These are phyloP conservation scores for Knufia fluminis DNA, from an alignment of 2,329 filamentous ascomycete species.

Conservation along the genomic window DNA sequence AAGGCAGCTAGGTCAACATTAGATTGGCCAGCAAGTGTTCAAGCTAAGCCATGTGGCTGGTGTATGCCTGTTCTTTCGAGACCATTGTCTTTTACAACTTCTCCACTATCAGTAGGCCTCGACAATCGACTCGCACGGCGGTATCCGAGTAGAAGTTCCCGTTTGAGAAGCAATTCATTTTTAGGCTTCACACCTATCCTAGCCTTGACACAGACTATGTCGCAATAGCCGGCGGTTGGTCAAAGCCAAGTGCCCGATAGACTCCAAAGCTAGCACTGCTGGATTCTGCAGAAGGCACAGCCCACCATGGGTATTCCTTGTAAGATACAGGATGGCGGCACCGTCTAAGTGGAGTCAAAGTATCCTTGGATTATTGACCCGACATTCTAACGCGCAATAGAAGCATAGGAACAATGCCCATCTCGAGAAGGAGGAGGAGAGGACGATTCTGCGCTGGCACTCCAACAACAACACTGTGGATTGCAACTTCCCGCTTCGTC, in stretches of 20 bases:
- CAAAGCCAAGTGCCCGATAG: conserved; percentile 19
- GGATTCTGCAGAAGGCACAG: conserved; percentile 12
- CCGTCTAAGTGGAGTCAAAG: conserved; percentile 15
- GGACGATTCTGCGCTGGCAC: not conserved
- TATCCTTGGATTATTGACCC: conserved; percentile 17
- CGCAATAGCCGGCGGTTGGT: conserved; percentile 9
- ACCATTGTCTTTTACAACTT: not conserved
- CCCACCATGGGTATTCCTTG: conserved; percentile 15
- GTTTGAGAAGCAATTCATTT: not conserved
- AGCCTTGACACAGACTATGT: conserved; percentile 8
- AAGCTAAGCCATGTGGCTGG: conserved; percentile 5
- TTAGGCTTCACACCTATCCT: conserved; percentile 6
- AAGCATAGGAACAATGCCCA: conserved; percentile 16
- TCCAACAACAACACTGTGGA: conserved; percentile 1
- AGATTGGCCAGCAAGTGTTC: conserved; percentile 4
- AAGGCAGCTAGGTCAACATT: not conserved
- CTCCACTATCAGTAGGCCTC: not conserved
- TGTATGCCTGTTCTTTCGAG: not conserved
- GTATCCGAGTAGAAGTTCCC: not conserved
- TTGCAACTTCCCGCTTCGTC: conserved; percentile 3
- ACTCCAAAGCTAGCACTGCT: conserved; percentile 17
- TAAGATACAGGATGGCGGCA: conserved; percentile 8
- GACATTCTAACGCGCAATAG: conserved; percentile 18
- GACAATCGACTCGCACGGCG: conserved; percentile 4
- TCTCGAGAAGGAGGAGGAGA: conserved; percentile 20